Conservation (phyloP, 1,284 basidiomycete genomes). For the Butyriboletus appendiculatus region DNA sequence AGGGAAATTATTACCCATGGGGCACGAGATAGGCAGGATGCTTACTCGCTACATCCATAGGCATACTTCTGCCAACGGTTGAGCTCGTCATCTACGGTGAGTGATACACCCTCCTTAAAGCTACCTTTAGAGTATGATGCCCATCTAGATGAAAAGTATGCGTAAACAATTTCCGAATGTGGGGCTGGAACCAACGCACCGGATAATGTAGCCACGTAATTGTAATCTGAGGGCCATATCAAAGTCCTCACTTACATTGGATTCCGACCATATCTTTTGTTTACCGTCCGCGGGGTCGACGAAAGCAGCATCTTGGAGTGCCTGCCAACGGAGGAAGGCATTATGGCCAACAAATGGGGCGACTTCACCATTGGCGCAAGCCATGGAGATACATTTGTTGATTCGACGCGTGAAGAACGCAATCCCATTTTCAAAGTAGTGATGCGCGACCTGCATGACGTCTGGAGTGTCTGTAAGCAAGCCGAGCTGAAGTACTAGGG, state of each 20-base stretch:
- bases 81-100: slow-evolving; percentile 78
- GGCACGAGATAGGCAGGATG: neutral
- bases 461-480: slow-evolving; percentile 40
- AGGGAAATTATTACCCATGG: slow-evolving; percentile 22
- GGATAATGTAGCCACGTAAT: slow-evolving; percentile 29
- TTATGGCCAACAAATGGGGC: slow-evolving; percentile 90
- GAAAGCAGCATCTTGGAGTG: slow-evolving; percentile 78
- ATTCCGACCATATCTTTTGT: slow-evolving; percentile 82
- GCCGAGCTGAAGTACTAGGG: neutral
- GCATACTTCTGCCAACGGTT: slow-evolving; percentile 90
- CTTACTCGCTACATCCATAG: slow-evolving; percentile 50
- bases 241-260: slow-evolving; percentile 86
- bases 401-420: slow-evolving; percentile 82
- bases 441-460: slow-evolving; percentile 83
- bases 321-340: slow-evolving; percentile 84
- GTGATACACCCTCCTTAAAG: slow-evolving; percentile 88
- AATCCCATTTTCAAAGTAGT: slow-evolving; percentile 88
- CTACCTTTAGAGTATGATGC: slow-evolving; percentile 79
- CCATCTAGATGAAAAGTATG: slow-evolving; percentile 51
- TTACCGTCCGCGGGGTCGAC: slow-evolving; percentile 56
- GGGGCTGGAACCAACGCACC: slow-evolving; percentile 4
- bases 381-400: slow-evolving; percentile 76
- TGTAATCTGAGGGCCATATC: slow-evolving; percentile 78
- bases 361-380: slow-evolving; percentile 76
- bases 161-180: slow-evolving; percentile 6